Percentiles rank a stretch among this genome's conserved stretches.
These are phyloP conservation scores for Diospyros lotus DNA, from an alignment of 148 eudicot genomes.

Conservation along the genomic window DNA sequence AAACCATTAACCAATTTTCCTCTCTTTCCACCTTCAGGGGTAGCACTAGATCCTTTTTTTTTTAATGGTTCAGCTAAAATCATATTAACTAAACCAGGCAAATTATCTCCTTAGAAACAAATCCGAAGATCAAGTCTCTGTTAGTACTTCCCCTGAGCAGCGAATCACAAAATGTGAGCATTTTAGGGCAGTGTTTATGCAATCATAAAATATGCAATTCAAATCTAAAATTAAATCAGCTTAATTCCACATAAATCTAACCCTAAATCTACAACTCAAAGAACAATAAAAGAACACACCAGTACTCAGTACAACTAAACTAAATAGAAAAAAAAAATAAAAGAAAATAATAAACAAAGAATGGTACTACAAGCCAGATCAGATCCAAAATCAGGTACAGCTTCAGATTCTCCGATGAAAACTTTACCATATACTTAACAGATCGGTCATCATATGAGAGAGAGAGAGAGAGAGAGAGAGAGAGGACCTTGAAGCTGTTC, in stretches of 20 bases:
- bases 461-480: not conserved
- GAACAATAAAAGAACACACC: not conserved
- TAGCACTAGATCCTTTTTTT: not conserved
- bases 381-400: constrained; percentile 9
- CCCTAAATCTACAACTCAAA: not conserved
- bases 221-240: not conserved
- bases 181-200: not conserved
- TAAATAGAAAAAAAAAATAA: not conserved
- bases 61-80: too few species aligned
- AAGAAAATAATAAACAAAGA: too few species aligned
- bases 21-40: not conserved
- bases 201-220: not conserved
- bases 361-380: not conserved
- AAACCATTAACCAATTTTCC: not conserved
- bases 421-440: not conserved
- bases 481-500: constrained; percentile 56
- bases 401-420: constrained; percentile 2
- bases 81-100: too few species aligned
- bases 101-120: too few species aligned
- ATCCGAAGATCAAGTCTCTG: not conserved
- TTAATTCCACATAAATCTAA: not conserved
- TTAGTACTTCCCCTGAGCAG: not conserved
- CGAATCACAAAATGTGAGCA: not conserved
- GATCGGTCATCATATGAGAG: constrained; percentile 2
- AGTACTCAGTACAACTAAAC: not conserved